Evolutionary conservation across 2,329 filamentous ascomycete genomes (phyloP).

Genomic region (Ceratocystis diversiconidia): DNA sequence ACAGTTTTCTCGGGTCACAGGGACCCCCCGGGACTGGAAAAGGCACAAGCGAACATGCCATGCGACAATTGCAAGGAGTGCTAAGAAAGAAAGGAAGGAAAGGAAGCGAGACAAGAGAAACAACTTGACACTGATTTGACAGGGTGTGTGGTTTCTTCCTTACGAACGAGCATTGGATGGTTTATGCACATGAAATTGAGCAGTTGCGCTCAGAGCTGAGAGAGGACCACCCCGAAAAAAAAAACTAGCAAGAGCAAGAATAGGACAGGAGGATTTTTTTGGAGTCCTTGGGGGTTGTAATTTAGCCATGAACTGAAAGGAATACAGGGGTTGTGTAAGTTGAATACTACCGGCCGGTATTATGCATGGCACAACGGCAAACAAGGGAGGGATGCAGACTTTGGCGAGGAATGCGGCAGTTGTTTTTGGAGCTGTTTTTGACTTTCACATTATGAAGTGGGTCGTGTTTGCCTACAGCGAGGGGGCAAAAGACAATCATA

Average conservation of each 20-base stretch:
- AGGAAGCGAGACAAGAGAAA: conserved; percentile 7
- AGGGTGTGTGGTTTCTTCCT: too few relatives aligned
- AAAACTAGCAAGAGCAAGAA: not conserved
- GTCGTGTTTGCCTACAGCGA: too few relatives aligned
- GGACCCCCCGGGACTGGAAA: not conserved
- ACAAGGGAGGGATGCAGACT: too few relatives aligned
- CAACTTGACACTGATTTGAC: not conserved
- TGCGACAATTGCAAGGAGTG: conserved; percentile 6
- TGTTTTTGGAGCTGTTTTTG: not conserved
- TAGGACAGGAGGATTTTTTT: not conserved
- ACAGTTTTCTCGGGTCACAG: not conserved
- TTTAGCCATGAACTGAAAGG: not conserved
- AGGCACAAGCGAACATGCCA: conserved; percentile 7
- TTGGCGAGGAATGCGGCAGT: not conserved
- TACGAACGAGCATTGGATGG: not conserved
- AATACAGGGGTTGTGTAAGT: not conserved
- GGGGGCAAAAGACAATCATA: too few relatives aligned
- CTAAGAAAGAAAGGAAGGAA: not conserved
- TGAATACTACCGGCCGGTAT: not conserved
- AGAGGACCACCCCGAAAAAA: not conserved
- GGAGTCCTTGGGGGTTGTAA: not conserved
- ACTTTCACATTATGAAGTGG: not conserved
- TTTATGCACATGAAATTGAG: not conserved
- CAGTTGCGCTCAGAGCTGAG: not conserved
- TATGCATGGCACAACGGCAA: not conserved